These are phyloP conservation scores for Sporisorium iseilematis-ciliati DNA, from an alignment of 1,284 basidiomycete genomes.

Conservation along the genomic window DNA sequence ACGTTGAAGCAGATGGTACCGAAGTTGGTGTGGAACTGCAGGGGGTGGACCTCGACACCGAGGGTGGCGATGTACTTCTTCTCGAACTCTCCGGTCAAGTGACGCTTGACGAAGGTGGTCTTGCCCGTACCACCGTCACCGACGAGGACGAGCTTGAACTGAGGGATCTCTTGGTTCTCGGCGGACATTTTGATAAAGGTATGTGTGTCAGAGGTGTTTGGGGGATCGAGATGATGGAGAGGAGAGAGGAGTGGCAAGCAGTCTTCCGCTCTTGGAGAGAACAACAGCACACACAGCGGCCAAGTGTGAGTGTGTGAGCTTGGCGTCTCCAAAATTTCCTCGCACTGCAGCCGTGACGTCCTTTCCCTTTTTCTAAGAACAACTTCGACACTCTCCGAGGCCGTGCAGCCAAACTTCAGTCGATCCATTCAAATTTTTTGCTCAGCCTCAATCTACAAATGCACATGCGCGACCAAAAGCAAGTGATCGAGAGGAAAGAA, in stretches of 20 bases:
- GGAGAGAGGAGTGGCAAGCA: slow-evolving; percentile 16
- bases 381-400: slow-evolving; percentile 26
- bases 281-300: slow-evolving; percentile 1
- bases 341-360: too few relatives aligned
- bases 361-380: background rate
- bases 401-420: slow-evolving; percentile 4
- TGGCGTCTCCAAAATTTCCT: background rate
- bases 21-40: slow-evolving; percentile 96
- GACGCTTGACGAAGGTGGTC: slow-evolving; percentile 77
- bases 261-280: slow-evolving; percentile 3
- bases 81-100: slow-evolving; percentile 98
- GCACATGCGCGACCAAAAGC: slow-evolving; percentile 20
- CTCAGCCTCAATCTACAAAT: slow-evolving; percentile 9
- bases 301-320: background rate
- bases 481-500: slow-evolving; percentile 48
- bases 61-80: slow-evolving; percentile 99
- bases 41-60: slow-evolving; percentile 98
- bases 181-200: slow-evolving; percentile 39
- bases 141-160: slow-evolving; percentile 99
- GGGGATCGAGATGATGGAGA: slow-evolving; percentile 6
- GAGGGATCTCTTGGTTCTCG: slow-evolving; percentile 75
- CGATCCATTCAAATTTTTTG: slow-evolving; percentile 42
- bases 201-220: slow-evolving; percentile 3
- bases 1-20: slow-evolving; percentile 99
- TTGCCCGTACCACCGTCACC: slow-evolving; percentile 97